A percentile compares a stretch with the other conserved stretches of the same genome.
phyloP scores from a whole-genome alignment of 202 grass and related monocot species.

The Saccharum hybrid region DNA sequence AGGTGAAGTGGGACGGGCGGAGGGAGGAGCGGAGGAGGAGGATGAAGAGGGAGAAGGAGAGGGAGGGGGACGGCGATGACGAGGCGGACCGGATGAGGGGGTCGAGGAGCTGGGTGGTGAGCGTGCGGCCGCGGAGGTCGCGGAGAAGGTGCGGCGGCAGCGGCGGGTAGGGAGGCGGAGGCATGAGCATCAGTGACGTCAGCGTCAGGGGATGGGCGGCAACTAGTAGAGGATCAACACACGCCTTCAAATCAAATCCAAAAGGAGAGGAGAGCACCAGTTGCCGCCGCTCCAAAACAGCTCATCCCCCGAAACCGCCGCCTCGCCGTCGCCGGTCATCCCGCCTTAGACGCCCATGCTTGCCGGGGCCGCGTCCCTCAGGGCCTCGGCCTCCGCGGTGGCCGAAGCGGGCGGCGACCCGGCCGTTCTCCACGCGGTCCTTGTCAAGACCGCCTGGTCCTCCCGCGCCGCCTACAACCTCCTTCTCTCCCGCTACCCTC shows the following conservation, averaged over 20 bases:
- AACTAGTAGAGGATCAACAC: background rate
- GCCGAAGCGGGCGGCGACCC: conserved; percentile 25
- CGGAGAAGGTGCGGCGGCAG: conserved; percentile 39
- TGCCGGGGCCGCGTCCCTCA: background rate
- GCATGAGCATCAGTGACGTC: conserved; percentile 20
- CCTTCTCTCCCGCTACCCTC: conserved; percentile 46
- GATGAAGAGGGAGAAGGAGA: conserved; percentile 57
- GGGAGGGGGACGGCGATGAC: conserved; percentile 40
- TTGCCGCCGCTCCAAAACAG: background rate
- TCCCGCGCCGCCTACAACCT: conserved; percentile 49
- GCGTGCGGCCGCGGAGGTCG: conserved; percentile 29
- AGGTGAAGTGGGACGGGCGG: conserved; percentile 60
- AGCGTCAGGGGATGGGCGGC: background rate
- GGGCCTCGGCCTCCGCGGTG: background rate
- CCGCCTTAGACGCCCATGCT: background rate
- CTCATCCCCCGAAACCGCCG: background rate
- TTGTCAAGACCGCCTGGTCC: conserved; percentile 46
- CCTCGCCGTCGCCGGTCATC: background rate
- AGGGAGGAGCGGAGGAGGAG: conserved; percentile 57
- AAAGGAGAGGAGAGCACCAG: background rate
- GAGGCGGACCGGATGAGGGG: conserved; percentile 56
- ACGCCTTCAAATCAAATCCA: background rate
- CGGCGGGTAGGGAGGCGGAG: background rate
- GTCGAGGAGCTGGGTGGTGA: conserved; percentile 53
- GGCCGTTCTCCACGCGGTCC: conserved; percentile 29